Percentiles rank a stretch among this genome's conserved stretches.
These are phyloP conservation scores for Nannochloris sp. DNA, from an alignment of 139 green algal species.

Conservation along the genomic window DNA sequence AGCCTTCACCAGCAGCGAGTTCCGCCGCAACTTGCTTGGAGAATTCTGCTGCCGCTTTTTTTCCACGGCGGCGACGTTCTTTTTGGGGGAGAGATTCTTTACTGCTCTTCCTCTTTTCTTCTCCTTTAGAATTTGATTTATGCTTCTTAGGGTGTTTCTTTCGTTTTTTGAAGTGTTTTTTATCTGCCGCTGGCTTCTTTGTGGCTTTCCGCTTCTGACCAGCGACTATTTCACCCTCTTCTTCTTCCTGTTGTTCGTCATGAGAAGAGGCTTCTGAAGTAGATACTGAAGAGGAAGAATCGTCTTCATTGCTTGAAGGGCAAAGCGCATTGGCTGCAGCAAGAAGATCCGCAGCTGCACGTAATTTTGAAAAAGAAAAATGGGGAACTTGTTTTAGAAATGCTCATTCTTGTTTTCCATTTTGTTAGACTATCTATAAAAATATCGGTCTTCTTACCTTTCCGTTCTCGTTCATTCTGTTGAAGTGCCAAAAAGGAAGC, in stretches of 20 bases:
- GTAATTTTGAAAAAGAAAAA: background rate
- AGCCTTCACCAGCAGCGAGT: background rate
- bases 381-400: background rate
- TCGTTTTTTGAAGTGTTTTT: background rate
- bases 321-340: background rate
- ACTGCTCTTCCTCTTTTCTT: background rate
- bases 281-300: background rate
- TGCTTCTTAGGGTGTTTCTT: conserved; percentile 4
- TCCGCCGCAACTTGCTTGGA: background rate
- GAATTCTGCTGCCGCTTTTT: conserved; percentile 4
- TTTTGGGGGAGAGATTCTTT: no score
- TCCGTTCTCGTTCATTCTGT: background rate
- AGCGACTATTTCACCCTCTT: background rate
- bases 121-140: background rate
- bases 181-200: background rate
- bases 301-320: background rate
- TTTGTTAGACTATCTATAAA: background rate
- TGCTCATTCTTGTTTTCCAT: background rate
- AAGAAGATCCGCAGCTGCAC: background rate
- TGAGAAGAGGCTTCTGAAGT: background rate
- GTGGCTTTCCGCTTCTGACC: background rate
- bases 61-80: background rate
- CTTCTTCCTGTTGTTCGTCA: background rate
- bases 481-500: background rate
- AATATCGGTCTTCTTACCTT: background rate